Percentiles rank a stretch among this genome's conserved stretches.
Conservation (phyloP, 2,329 filamentous ascomycete genomes). For the Phialemoniopsis sp. region DNA sequence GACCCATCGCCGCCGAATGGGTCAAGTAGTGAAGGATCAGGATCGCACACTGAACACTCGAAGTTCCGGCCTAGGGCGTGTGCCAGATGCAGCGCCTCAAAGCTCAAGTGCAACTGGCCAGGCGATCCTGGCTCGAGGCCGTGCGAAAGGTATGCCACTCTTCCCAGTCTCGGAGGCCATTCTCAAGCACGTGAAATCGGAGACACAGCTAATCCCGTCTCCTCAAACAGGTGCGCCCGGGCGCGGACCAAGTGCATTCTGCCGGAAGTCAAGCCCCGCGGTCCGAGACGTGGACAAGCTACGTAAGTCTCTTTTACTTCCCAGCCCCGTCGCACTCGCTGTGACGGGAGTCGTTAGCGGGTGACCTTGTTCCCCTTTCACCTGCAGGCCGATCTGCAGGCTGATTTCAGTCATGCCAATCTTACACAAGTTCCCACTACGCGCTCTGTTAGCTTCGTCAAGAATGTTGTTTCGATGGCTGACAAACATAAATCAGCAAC, state of each 20-base stretch:
- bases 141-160: slow-evolving; percentile 10
- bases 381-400: no score
- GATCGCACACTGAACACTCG: no score
- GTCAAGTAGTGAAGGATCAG: no score
- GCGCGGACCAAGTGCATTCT: slow-evolving; percentile 11
- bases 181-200: background rate
- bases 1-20: no score
- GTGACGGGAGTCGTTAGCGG: background rate
- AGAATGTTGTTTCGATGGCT: no score
- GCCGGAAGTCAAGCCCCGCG: slow-evolving; percentile 13
- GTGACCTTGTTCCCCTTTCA: background rate
- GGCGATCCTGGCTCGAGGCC: slow-evolving; percentile 13
- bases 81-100: slow-evolving; percentile 20
- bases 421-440: no score
- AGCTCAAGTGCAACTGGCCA: slow-evolving; percentile 15
- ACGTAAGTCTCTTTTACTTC: slow-evolving; percentile 5
- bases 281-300: slow-evolving; percentile 12
- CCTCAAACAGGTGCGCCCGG: slow-evolving; percentile 9
- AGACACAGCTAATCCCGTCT: background rate
- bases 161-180: background rate
- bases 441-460: no score
- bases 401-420: no score
- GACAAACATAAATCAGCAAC: slow-evolving; percentile 9
- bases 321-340: background rate
- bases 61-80: slow-evolving; percentile 20